Percentiles rank a stretch among this genome's conserved stretches.
These are phyloP conservation scores for Lepraria neglecta DNA, from an alignment of 495 filamentous ascomycete genomes.

Conservation along the genomic window DNA sequence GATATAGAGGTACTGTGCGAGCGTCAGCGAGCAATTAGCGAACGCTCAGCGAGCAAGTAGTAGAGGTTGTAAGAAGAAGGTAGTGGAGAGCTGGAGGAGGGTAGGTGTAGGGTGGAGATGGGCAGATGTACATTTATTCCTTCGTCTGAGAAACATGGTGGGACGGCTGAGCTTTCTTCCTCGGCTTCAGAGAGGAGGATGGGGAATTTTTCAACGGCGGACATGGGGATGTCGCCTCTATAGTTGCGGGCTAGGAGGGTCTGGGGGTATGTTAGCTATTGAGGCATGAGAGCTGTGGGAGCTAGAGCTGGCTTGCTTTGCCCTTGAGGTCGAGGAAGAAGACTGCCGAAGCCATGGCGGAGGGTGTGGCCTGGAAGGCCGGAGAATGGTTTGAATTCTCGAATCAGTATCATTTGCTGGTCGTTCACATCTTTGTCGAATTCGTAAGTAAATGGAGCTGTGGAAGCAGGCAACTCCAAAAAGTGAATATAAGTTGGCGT, in stretches of 20 bases:
- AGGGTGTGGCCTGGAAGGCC: conserved; percentile 14
- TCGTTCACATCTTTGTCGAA: no score
- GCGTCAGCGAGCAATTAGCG: not conserved
- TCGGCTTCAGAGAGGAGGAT: conserved; percentile 96
- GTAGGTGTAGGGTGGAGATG: not conserved
- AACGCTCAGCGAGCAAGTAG: no score
- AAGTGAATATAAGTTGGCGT: not conserved
- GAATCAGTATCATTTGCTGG: no score
- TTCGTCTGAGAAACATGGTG: conserved; percentile 97
- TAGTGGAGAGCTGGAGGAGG: no score
- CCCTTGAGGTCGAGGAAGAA: conserved; percentile 99
- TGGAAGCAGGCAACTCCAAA: not conserved
- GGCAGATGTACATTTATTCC: conserved; percentile 78
- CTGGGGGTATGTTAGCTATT: conserved; percentile 38
- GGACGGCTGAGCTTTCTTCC: conserved; percentile 96
- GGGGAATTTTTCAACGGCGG: conserved; percentile 97
- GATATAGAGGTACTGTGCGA: conserved; percentile 89
- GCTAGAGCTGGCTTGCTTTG: conserved; percentile 59
- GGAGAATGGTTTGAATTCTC: no score
- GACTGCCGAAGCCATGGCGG: conserved; percentile 87
- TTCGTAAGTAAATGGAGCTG: no score
- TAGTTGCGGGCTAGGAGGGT: conserved; percentile 98
- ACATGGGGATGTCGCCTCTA: conserved; percentile 98
- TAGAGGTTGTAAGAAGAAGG: no score
- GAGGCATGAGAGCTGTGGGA: conserved; percentile 31